Base-by-base conservation (phyloP, 352 stramenopile genomes). In the Globisporangium acanthophoron region DNA sequence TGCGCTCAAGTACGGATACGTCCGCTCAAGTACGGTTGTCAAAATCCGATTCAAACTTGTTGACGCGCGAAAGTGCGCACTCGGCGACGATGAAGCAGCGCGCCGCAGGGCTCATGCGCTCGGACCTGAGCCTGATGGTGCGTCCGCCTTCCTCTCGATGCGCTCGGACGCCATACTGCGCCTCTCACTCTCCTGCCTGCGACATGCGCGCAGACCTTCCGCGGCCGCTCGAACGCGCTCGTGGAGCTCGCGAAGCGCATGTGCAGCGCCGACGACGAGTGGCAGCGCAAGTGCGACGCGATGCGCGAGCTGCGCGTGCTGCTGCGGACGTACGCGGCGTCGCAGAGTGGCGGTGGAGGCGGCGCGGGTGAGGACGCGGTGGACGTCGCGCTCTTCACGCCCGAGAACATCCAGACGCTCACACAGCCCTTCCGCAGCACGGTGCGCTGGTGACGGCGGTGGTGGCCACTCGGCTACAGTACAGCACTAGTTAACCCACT, bases 351-450 rank as follows among this genome's bases (percentile, higher is more conserved):
- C 24, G 31, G 15, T 5, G 31, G 27, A 33, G 54, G 40, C 48
- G 31, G n/a, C 27, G 12, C 35, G 35, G 35, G 9, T 11, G 24
- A 4, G 13, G 15, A 16, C 46, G 11, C 31, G 20, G 59, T 68
- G 37, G 31, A 65, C 39, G 54, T 45, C 15, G 58, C 51, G 33
- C 62, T 85, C 16, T 83, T 87, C 45, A 54, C 69, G 5, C 49
- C 62, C 1, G 77, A 87, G 56, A 85, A 79, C 44, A 56, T 87
- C 39, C 74, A 85, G 61, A 54, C 62, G 31, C 73, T 87, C 31
- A 74, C 64, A 54, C 73, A 78, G 61, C 74, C 74, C n/a, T 84
- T 87, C 61, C 77, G 77, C 47, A 59, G 62, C n/a, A 84, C 72
- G 27, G 49, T 87, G 65, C 44, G 53, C 52, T 40, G 21, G 4